Percentiles rank a stretch among this genome's conserved stretches.
phyloP scores from a whole-genome alignment of 2,329 filamentous ascomycete species.

The Ceratocystis destructans region DNA sequence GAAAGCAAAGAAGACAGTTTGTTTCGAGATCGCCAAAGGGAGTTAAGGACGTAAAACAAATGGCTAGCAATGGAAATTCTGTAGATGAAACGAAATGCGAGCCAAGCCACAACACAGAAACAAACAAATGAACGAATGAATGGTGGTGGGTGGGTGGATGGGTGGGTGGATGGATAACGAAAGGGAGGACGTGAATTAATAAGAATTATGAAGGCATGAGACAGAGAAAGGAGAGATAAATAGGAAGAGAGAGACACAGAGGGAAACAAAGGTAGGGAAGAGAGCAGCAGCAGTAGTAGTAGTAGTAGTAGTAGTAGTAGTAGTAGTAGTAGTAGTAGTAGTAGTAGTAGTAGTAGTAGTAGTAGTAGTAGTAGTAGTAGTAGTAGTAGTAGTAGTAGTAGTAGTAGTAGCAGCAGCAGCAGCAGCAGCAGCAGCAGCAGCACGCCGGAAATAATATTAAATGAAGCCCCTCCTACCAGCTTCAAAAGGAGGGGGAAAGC shows the following conservation, averaged over 20 bases:
- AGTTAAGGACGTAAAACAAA: neutral
- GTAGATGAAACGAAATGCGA: slow-evolving; percentile 12
- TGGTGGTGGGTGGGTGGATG: neutral
- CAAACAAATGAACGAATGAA: neutral
- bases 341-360: neutral
- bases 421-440: neutral
- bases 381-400: neutral
- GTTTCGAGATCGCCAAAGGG: slow-evolving; percentile 10
- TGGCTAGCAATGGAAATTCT: slow-evolving; percentile 3
- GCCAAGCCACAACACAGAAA: neutral
- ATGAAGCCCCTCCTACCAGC: neutral
- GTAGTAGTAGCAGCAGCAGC: neutral
- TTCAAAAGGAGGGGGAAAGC: neutral
- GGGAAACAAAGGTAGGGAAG: neutral
- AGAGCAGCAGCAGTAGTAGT: neutral
- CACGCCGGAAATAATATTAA: neutral
- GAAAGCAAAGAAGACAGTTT: slow-evolving; percentile 10
- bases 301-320: neutral
- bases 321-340: neutral
- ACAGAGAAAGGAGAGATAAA: neutral
- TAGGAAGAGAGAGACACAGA: neutral
- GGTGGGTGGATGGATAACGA: neutral
- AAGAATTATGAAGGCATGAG: neutral
- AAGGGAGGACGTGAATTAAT: neutral
- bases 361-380: neutral